Evolutionary conservation across 225 moss, liverwort and hornwort genomes (phyloP), one percentile per base, ranked within the genome.

Genomic region (Antitrichia curtipendula): DNA sequence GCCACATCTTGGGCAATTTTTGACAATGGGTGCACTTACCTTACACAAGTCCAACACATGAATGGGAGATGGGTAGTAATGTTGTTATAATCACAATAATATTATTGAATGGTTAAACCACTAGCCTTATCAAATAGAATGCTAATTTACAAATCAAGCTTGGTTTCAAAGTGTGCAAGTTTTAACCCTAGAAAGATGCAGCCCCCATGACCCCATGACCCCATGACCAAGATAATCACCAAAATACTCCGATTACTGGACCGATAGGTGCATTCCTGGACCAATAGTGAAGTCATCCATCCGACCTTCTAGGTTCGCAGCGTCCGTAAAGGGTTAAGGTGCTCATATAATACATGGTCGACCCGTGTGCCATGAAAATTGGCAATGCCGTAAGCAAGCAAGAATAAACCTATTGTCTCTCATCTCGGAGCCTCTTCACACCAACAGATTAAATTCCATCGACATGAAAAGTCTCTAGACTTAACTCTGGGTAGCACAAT

Each of bases 381-480:
- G 82, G 86, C 82, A 82, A 66, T 86, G 86, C 86, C 82, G 77
- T 61, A 82, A 76, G 69, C 86, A 84, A 80, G 84, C 79, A 87
- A 90, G 87, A 87, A 84, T 62, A 82, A 64, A 90, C 84, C 87
- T 84, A 76, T 50, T 83, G 84, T 80, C 78, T 87, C 84, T 88
- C 75, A 21, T 88, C 45, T 83, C 32, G 57, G 52, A 76, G 82
- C 43, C 86, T 40, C 72, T 79, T 87, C 87, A 90, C 57, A 79
- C 83, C 87, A 82, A 80, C 85, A 82, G 86, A 87, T 78, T 85
- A 43, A 78, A 92, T 88, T 83, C 86, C 74, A 78, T 80, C 72
- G 87, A 79, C 87, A 87, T 90, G 91, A 86, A 61, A 76, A 84
- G 87, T 60, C 86, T 89, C 89, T 68, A 79, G 69, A 70, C 82